A percentile compares a stretch with the other conserved stretches of the same genome.
phyloP scores from a whole-genome alignment of 225 moss, liverwort and hornwort species.

The Bryoerythrophyllum caledonicum region DNA sequence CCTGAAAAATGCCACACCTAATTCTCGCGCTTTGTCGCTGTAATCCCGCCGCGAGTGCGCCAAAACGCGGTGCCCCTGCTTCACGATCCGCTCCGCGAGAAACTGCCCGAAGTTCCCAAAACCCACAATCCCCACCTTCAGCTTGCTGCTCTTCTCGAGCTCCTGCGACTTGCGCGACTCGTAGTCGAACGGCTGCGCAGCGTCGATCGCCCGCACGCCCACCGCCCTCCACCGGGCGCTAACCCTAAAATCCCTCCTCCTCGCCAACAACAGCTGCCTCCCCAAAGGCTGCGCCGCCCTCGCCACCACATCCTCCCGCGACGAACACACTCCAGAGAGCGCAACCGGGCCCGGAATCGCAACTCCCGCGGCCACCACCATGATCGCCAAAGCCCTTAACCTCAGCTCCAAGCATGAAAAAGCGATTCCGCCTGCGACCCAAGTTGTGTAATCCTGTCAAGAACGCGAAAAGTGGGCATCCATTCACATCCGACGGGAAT shows the following conservation, averaged over 20 bases:
- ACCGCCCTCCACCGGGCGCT: slow-evolving; percentile 21
- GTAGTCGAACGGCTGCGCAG: slow-evolving; percentile 93
- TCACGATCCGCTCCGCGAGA: slow-evolving; percentile 72
- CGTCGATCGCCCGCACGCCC: slow-evolving; percentile 72
- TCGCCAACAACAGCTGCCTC: slow-evolving; percentile 12
- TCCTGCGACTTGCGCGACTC: slow-evolving; percentile 73
- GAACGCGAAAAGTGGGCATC: not conserved
- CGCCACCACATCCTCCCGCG: slow-evolving; percentile 13
- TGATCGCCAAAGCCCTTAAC: slow-evolving; percentile 10
- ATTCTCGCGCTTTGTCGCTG: slow-evolving; percentile 45
- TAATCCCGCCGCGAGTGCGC: slow-evolving; percentile 90
- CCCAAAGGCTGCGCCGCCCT: not conserved
- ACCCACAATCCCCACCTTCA: slow-evolving; percentile 89
- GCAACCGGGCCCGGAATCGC: slow-evolving; percentile 14
- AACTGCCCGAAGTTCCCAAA: slow-evolving; percentile 97
- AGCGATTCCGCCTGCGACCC: no score
- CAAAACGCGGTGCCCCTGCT: slow-evolving; percentile 86
- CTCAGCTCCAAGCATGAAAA: slow-evolving; percentile 24
- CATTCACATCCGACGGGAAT: not conserved
- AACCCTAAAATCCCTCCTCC: slow-evolving; percentile 27
- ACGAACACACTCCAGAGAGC: slow-evolving; percentile 5
- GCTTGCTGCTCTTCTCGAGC: slow-evolving; percentile 61
- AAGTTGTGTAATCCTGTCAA: no score
- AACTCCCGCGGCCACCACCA: slow-evolving; percentile 27
- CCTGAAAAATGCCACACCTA: slow-evolving; percentile 74